A percentile compares a stretch with the other conserved stretches of the same genome.
Evolutionary conservation across 176 grass and related monocot genomes (phyloP).

Genomic region (Phragmites australis): DNA sequence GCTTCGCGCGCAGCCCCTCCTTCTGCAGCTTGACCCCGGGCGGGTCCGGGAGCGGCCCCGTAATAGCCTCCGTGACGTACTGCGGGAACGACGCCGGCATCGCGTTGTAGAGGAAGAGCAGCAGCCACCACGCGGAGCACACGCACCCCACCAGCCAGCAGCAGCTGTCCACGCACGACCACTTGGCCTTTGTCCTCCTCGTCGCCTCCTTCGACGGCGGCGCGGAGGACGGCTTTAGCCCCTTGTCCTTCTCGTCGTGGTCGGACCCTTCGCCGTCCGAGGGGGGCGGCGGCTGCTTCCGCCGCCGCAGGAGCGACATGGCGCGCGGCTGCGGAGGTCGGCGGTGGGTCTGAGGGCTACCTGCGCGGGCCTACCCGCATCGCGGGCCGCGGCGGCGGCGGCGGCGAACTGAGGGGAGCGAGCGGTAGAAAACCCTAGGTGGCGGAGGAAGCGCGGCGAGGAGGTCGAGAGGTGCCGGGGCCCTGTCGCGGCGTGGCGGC

Average conservation of each 20-base stretch:
- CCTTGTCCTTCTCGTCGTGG: constrained; percentile 37
- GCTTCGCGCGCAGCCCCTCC: constrained; percentile 79
- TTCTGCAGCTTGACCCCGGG: constrained; percentile 91
- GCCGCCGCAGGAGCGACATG: constrained; percentile 78
- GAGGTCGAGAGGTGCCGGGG: constrained; percentile 15
- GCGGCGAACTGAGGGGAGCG: not conserved
- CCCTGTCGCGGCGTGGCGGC: constrained; percentile 32
- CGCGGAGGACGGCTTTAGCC: constrained; percentile 21
- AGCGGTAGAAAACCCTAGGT: constrained; percentile 35
- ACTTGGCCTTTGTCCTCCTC: constrained; percentile 43
- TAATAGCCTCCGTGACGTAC: constrained; percentile 96
- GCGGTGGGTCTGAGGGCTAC: constrained; percentile 24
- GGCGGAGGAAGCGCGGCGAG: constrained; percentile 39
- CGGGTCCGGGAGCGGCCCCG: constrained; percentile 79
- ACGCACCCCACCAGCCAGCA: constrained; percentile 92
- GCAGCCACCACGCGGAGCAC: constrained; percentile 90
- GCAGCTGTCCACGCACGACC: constrained; percentile 87
- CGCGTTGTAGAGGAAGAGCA: constrained; percentile 94
- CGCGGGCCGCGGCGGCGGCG: constrained; percentile 4
- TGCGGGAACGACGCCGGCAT: constrained; percentile 97
- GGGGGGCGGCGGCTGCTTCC: constrained; percentile 52
- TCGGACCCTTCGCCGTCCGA: constrained; percentile 43
- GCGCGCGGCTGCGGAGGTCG: constrained; percentile 15
- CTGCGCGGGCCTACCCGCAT: constrained; percentile 40
- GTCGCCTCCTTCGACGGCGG: constrained; percentile 37